Conservation (phyloP, 345 rosid genomes). For the Gossypium herbaceum region DNA sequence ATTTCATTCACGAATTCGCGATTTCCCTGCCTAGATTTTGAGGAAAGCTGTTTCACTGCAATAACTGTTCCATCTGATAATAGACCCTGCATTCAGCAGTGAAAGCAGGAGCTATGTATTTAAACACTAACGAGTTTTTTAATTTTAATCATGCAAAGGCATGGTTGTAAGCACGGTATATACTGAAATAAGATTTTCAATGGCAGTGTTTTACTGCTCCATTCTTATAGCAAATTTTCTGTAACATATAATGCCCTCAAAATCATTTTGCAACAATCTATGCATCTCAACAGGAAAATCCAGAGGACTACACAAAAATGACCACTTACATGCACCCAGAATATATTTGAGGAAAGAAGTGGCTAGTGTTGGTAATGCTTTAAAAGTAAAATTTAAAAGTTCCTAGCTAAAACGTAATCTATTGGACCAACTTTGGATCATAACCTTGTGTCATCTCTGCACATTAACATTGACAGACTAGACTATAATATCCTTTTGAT, state of each 20-base stretch:
- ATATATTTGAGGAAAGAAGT: not conserved
- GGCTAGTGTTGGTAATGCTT: not conserved
- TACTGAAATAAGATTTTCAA: not conserved
- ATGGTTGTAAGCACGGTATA: not conserved
- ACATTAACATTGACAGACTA: not conserved
- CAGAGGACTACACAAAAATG: not conserved
- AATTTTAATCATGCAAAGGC: not conserved
- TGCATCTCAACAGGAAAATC: not conserved
- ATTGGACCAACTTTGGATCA: not conserved
- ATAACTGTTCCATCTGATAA: constrained; percentile 62
- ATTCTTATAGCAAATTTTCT: not conserved
- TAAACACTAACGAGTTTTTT: not conserved
- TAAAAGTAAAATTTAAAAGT: not conserved
- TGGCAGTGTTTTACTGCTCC: not conserved
- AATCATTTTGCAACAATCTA: not conserved
- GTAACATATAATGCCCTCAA: not conserved
- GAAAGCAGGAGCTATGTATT: not conserved
- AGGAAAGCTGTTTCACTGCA: constrained; percentile 69
- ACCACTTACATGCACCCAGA: not conserved
- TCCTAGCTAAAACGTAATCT: not conserved
- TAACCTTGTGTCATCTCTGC: not conserved
- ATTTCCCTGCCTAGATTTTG: constrained; percentile 74
- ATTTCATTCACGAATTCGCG: constrained; percentile 73
- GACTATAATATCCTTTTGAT: not conserved
- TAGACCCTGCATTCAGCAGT: constrained; percentile 43